These are phyloP conservation scores for Trichophyton schoenleinii DNA, from an alignment of 2,329 filamentous ascomycete species.

Conservation along the genomic window DNA sequence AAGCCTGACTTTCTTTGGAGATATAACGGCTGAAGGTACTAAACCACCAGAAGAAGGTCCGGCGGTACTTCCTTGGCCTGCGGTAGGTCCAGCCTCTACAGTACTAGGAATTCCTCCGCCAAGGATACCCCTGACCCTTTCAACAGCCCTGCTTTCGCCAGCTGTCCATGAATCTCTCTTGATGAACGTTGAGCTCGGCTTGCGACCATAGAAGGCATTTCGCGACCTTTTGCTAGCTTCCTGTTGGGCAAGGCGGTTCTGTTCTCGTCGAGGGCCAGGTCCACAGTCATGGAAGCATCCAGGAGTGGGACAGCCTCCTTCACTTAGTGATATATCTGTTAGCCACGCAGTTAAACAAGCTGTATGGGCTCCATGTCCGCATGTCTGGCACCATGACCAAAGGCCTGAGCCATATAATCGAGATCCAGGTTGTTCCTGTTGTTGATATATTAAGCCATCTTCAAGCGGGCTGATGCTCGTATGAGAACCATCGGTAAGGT, in stretches of 20 bases:
- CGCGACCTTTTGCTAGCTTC: constrained; percentile 22
- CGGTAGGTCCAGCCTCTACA: constrained; percentile 7
- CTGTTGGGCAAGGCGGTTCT: constrained; percentile 24
- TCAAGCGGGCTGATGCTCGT: neutral
- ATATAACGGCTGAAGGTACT: constrained; percentile 25
- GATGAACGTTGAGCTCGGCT: constrained; percentile 25
- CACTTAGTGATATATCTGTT: constrained; percentile 33
- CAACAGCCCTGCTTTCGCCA: constrained; percentile 35
- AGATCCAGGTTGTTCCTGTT: constrained; percentile 10
- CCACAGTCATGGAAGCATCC: constrained; percentile 51
- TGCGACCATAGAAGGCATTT: constrained; percentile 23
- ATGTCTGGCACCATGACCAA: constrained; percentile 48
- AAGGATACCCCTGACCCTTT: constrained; percentile 34
- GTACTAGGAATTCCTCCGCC: constrained; percentile 17
- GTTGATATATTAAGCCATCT: neutral
- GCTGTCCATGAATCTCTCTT: constrained; percentile 35
- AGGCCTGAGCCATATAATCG: constrained; percentile 28
- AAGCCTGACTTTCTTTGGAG: constrained; percentile 34
- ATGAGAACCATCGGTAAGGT: neutral
- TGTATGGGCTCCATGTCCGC: constrained; percentile 48
- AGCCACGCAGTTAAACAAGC: constrained; percentile 48
- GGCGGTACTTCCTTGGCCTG: constrained; percentile 10
- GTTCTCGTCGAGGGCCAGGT: constrained; percentile 35
- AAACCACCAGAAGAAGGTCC: constrained; percentile 14
- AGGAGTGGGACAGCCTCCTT: constrained; percentile 46